A percentile compares a stretch with the other conserved stretches of the same genome.
Conservation (phyloP, 225 moss, liverwort and hornwort genomes). For the Straminergon stramineum region DNA sequence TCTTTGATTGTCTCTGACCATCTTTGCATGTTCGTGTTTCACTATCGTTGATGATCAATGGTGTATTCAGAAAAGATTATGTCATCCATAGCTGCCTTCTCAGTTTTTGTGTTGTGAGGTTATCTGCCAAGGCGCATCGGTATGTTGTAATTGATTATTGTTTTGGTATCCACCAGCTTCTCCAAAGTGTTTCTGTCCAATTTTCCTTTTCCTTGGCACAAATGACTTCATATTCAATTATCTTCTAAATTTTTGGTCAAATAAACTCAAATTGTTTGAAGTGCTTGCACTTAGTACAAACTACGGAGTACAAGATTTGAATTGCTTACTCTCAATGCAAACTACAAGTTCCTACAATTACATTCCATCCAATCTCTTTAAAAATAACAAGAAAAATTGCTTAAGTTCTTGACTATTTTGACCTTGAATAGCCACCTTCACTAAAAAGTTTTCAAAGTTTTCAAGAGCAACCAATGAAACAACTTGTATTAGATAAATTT, state of each 20-base stretch:
- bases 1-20: not conserved
- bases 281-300: not conserved
- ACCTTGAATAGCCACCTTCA: accelerated
- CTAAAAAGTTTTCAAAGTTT: not conserved
- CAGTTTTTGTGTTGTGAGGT: too few species aligned
- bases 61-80: not conserved
- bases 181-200: not conserved
- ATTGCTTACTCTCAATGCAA: not conserved
- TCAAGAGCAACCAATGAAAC: not conserved
- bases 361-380: too few species aligned
- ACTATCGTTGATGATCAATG: not conserved
- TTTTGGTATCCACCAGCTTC: not conserved
- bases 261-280: not conserved
- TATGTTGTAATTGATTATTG: not conserved
- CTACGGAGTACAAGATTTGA: not conserved
- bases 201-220: too few species aligned
- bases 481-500: not conserved
- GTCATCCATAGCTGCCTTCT: not conserved
- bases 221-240: not conserved
- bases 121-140: not conserved
- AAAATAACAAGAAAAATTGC: not conserved
- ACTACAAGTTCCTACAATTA: not conserved
- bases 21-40: not conserved
- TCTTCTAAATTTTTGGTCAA: not conserved
- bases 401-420: not conserved